Conservation (phyloP, 345 rosid genomes). For the Clarkia xantiana region DNA sequence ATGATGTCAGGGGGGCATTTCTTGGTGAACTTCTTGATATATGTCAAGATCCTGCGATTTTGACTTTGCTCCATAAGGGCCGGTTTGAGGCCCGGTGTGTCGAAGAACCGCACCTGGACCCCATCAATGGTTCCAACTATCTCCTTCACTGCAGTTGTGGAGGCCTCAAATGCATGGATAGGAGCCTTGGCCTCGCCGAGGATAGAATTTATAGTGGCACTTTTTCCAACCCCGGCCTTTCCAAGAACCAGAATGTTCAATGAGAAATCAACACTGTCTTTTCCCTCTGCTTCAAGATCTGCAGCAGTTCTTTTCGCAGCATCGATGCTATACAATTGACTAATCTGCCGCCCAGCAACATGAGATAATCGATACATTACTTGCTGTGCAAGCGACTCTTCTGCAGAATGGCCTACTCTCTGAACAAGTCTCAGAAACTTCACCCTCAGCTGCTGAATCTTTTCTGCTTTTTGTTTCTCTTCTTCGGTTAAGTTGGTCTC, state of each 20-base stretch:
- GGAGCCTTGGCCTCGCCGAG: slow-evolving; percentile 56
- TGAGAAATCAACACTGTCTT: slow-evolving; percentile 49
- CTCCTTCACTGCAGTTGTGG: slow-evolving; percentile 57
- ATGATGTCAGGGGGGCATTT: slow-evolving; percentile 73
- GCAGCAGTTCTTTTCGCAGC: slow-evolving; percentile 59
- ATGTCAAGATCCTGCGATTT: slow-evolving; percentile 47
- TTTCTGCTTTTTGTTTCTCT: slow-evolving; percentile 67
- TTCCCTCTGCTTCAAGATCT: slow-evolving; percentile 54
- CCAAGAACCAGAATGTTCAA: slow-evolving; percentile 79
- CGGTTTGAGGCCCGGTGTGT: slow-evolving; percentile 72
- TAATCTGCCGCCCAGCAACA: slow-evolving; percentile 63
- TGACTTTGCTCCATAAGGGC: slow-evolving; percentile 68
- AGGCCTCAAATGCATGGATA: slow-evolving; percentile 66
- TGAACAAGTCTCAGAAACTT: slow-evolving; percentile 81
- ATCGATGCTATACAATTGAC: slow-evolving; percentile 61
- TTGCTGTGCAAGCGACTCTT: slow-evolving; percentile 67
- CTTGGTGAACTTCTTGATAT: slow-evolving; percentile 52
- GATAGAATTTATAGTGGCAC: slow-evolving; percentile 84
- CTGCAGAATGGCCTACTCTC: slow-evolving; percentile 60
- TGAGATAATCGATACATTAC: slow-evolving; percentile 68
- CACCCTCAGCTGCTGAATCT: slow-evolving; percentile 58
- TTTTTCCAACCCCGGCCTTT: slow-evolving; percentile 89
- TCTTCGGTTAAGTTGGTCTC: slow-evolving; percentile 67
- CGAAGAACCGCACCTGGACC: slow-evolving; percentile 50
- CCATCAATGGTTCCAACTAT: slow-evolving; percentile 56